Evolutionary conservation across 768 basidiomycete genomes (phyloP).

Genomic region (Myochromella boudieri): DNA sequence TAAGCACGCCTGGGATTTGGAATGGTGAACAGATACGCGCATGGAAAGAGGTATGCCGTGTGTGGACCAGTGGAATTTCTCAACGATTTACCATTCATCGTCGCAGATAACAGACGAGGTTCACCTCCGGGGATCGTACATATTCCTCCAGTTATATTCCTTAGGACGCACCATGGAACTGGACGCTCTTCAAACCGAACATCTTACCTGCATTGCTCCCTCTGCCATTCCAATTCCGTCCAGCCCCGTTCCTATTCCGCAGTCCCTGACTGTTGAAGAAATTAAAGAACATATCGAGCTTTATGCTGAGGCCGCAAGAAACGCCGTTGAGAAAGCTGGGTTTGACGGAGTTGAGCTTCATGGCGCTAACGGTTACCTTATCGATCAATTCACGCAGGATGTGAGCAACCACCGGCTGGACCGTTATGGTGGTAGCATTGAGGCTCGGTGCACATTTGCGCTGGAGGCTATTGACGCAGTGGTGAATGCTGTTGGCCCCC

Average conservation of each 20-base stretch:
- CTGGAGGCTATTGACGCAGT: conserved; percentile 57
- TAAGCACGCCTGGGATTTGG: conserved; percentile 63
- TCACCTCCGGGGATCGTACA: conserved; percentile 46
- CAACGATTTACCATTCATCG: not conserved
- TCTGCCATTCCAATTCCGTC: conserved; percentile 32
- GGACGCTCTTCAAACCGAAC: conserved; percentile 34
- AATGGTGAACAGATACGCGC: conserved; percentile 54
- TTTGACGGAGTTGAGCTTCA: conserved; percentile 66
- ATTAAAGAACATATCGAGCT: conserved; percentile 48
- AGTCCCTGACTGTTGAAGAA: conserved; percentile 45
- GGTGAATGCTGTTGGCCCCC: conserved; percentile 48
- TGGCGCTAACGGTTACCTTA: conserved; percentile 45
- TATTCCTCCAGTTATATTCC: conserved; percentile 61
- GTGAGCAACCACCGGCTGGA: conserved; percentile 58
- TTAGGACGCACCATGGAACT: conserved; percentile 42
- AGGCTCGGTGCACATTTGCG: conserved; percentile 56
- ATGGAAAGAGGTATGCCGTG: conserved; percentile 50
- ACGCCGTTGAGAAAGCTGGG: conserved; percentile 55
- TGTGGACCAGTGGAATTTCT: not conserved
- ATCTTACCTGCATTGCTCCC: conserved; percentile 29
- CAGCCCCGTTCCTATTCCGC: no score
- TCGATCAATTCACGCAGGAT: conserved; percentile 64
- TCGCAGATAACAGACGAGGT: conserved; percentile 36
- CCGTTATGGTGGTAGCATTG: conserved; percentile 66
- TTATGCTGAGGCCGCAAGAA: conserved; percentile 54